phyloP scores from a whole-genome alignment of 495 filamentous ascomycete species.

The Podospora comata region DNA sequence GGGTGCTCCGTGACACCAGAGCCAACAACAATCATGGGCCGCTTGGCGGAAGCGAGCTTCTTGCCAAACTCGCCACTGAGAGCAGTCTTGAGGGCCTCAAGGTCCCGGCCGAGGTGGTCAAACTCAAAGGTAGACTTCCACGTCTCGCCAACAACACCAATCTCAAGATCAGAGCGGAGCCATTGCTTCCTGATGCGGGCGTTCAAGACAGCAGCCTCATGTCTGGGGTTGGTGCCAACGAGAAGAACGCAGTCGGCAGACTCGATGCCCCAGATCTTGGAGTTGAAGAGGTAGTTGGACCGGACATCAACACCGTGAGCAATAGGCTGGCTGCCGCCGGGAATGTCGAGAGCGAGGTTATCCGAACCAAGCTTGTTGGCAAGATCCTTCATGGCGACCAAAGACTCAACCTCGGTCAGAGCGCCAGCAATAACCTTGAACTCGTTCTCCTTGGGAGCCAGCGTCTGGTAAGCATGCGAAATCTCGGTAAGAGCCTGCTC shows the following conservation, averaged over 20 bases:
- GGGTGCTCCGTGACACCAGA: slow-evolving; percentile 83
- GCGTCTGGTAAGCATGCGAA: slow-evolving; percentile 65
- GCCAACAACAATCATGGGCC: slow-evolving; percentile 93
- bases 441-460: slow-evolving; percentile 80
- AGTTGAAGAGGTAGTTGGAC: slow-evolving; percentile 95
- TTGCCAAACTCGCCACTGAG: slow-evolving; percentile 86
- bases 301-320: slow-evolving; percentile 93
- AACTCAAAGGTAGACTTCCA: slow-evolving; percentile 94
- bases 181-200: slow-evolving; percentile 97
- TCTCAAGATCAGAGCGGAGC: slow-evolving; percentile 88
- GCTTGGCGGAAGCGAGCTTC: slow-evolving; percentile 81
- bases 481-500: slow-evolving; percentile 90
- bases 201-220: slow-evolving; percentile 92
- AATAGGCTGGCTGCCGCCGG: slow-evolving; percentile 74
- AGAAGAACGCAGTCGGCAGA: slow-evolving; percentile 90
- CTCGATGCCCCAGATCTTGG: slow-evolving; percentile 86
- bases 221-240: slow-evolving; percentile 88
- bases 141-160: slow-evolving; percentile 85
- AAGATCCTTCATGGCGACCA: slow-evolving; percentile 95
- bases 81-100: slow-evolving; percentile 73
- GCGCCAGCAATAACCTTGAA: slow-evolving; percentile 94
- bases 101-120: slow-evolving; percentile 78
- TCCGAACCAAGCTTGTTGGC: slow-evolving; percentile 94
- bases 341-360: slow-evolving; percentile 89
- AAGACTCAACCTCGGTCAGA: slow-evolving; percentile 82